Percentiles rank a stretch among this genome's conserved stretches.
Evolutionary conservation across 495 filamentous ascomycete genomes (phyloP).

Genomic region (Penicilliopsis zonata): DNA sequence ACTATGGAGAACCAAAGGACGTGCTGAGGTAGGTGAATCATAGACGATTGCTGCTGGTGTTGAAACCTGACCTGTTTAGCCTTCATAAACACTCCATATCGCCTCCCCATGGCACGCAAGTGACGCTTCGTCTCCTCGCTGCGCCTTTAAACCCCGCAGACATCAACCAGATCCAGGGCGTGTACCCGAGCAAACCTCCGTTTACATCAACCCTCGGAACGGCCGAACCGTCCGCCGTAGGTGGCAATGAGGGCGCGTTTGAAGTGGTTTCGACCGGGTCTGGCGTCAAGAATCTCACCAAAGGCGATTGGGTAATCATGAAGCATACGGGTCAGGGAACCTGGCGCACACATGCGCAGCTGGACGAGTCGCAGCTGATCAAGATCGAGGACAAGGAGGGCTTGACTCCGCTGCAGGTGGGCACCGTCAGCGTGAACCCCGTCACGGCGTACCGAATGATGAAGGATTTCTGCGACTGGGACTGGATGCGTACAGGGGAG

Average conservation of each 20-base stretch:
- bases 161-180: constrained; percentile 92
- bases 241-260: constrained; percentile 86
- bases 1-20: constrained; percentile 75
- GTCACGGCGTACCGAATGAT: constrained; percentile 90
- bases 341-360: constrained; percentile 80
- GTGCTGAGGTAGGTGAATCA: constrained; percentile 49
- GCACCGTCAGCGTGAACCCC: constrained; percentile 82
- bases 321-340: constrained; percentile 70
- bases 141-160: constrained; percentile 94
- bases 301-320: constrained; percentile 91
- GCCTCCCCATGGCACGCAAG: constrained; percentile 45
- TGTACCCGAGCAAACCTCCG: constrained; percentile 76
- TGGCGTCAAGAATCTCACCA: constrained; percentile 37
- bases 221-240: constrained; percentile 55
- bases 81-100: constrained; percentile 77
- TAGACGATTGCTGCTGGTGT: not conserved
- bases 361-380: constrained; percentile 51
- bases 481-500: constrained; percentile 34
- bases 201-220: constrained; percentile 69
- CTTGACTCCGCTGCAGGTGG: constrained; percentile 61
- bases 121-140: constrained; percentile 67
- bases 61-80: constrained; percentile 16
- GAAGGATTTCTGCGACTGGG: constrained; percentile 59
- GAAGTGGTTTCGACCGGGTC: constrained; percentile 62
- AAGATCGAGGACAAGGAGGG: constrained; percentile 55